Conservation (phyloP, 768 basidiomycete genomes). For the Mycena galopus region DNA sequence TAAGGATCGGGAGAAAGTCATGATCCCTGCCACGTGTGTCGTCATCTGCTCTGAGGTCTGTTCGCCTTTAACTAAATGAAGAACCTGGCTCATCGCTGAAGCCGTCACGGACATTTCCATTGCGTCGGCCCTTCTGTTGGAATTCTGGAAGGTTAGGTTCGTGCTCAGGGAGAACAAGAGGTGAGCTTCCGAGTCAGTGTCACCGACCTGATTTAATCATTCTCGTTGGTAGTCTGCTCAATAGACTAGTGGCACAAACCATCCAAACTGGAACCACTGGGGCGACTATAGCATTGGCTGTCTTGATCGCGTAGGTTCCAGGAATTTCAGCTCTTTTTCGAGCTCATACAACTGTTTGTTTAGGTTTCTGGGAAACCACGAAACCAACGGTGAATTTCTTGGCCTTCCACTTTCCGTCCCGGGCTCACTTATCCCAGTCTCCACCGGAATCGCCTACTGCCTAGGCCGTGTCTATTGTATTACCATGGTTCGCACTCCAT, state of each 20-base stretch:
- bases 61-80: conserved; percentile 13
- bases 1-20: neutral
- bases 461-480: neutral
- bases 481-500: neutral
- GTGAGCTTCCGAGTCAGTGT: too few relatives aligned
- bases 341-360: conserved; percentile 10
- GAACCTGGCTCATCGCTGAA: conserved; percentile 3
- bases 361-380: conserved; percentile 1
- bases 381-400: neutral
- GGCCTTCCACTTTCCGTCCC: neutral
- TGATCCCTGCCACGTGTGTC: conserved; percentile 8
- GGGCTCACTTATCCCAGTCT: neutral
- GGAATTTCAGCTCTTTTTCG: neutral
- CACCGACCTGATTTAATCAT: too few relatives aligned
- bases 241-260: too few relatives aligned
- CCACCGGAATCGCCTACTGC: neutral
- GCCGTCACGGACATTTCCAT: conserved; percentile 15
- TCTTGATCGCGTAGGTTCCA: too few relatives aligned
- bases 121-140: conserved; percentile 7
- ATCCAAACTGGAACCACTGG: too few relatives aligned
- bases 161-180: too few relatives aligned
- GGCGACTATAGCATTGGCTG: too few relatives aligned
- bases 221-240: too few relatives aligned
- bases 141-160: conserved; percentile 21
- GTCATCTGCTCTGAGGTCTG: neutral